A percentile compares a stretch with the other conserved stretches of the same genome.
phyloP scores from a whole-genome alignment of 305 asterid species.

The Coffea humblotiana region DNA sequence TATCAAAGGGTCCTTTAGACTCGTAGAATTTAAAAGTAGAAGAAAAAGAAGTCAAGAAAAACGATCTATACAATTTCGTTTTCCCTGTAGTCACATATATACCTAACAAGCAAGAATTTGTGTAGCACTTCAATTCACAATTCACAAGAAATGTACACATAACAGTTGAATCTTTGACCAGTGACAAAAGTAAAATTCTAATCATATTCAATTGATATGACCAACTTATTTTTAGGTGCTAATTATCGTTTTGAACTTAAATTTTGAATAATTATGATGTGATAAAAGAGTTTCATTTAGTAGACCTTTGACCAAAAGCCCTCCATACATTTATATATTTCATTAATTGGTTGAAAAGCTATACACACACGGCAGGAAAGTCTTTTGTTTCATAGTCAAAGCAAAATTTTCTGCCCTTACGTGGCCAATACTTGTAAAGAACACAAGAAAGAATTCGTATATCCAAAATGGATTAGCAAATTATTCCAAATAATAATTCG shows the following conservation, averaged over 20 bases:
- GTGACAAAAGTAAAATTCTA: too few relatives aligned
- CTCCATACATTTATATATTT: not conserved
- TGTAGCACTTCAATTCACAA: not conserved
- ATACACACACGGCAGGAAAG: not conserved
- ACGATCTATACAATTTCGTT: not conserved
- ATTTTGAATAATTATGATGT: too few relatives aligned
- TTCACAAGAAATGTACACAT: not conserved
- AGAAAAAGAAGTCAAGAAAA: not conserved
- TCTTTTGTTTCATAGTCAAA: not conserved
- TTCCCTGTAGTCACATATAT: not conserved
- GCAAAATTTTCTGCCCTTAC: not conserved
- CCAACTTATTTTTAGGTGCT: too few relatives aligned
- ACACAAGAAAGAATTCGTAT: too few relatives aligned
- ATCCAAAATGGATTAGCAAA: too few relatives aligned
- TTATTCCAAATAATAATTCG: too few relatives aligned
- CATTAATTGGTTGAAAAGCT: not conserved
- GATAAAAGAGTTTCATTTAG: too few relatives aligned
- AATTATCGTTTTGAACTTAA: too few relatives aligned
- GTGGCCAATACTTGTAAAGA: not conserved
- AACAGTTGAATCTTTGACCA: not conserved
- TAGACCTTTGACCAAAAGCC: not conserved
- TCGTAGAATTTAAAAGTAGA: not conserved
- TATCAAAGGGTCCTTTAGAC: not conserved
- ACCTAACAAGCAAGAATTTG: not conserved
- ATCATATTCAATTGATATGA: too few relatives aligned